Evolutionary conservation across 306 rosid genomes (phyloP), one percentile per base, ranked within the genome.

Genomic region (Styphnolobium japonicum): DNA sequence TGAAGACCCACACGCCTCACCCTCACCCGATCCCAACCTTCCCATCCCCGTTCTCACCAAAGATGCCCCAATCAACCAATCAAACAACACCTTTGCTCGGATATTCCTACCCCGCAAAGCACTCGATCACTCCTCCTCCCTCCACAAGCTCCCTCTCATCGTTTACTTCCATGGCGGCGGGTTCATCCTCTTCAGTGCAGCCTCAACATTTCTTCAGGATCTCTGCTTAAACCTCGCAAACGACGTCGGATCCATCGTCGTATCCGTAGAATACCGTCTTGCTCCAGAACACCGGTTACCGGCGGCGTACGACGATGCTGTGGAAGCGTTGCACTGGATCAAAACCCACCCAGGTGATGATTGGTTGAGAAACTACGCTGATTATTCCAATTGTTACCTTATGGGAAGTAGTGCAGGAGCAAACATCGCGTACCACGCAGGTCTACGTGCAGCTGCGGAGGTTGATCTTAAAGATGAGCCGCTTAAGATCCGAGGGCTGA

Each of bases 111-210:
- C 90, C 23, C 77, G 83, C 37, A 11, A 64, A 36, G 64, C 67
- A 71, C 86, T 84, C 6, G 31, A 78, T 39, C 5, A 39, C 7
- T 0, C 63, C 71, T 11, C 77, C 51, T 6, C 64, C 46, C 5
- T 23, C 40, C 1, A 14, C 7, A 85, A 81, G 25, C 77, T 81
- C 23, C 88, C 88, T 58, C 74, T 88, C 36, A 71, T 83, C 14
- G 25, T 88, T 33, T 83, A 40, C 82, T 90, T 53, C 85, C 94
- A 88, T 43, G 94, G 90, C 0, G 92, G 94, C 10, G 90, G 89
- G 10, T 90, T 90, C 82, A 29, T 88, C 29, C 2, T 78, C 11
- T 78, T 61, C 57, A 72, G 88, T n/a, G 85, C 90, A 18, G 75
- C 89, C 69, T 61, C 92, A 0, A 37, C 62, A 5, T 15, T 60